phyloP scores from a whole-genome alignment of 768 basidiomycete genomes.

The Phylloporus sp. region DNA sequence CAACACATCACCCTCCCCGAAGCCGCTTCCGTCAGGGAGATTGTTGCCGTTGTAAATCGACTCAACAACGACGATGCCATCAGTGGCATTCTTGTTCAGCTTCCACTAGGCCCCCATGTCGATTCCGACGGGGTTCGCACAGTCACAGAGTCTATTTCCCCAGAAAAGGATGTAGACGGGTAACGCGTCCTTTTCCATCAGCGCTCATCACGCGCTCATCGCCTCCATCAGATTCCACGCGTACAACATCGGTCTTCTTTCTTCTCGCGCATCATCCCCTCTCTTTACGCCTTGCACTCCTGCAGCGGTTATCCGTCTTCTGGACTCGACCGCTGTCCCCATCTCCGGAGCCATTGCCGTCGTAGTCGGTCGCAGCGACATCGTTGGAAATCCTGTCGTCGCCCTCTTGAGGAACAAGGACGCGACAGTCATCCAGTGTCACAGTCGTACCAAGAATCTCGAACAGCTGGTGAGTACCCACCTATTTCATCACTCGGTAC shows the following conservation, averaged over 20 bases:
- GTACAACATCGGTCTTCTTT: constrained; percentile 94
- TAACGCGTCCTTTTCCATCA: constrained; percentile 32
- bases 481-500: constrained; percentile 4
- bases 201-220: constrained; percentile 3
- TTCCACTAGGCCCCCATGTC: constrained; percentile 85
- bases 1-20: constrained; percentile 73
- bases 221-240: constrained; percentile 76
- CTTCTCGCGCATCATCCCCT: constrained; percentile 83
- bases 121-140: constrained; percentile 75
- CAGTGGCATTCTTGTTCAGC: constrained; percentile 91
- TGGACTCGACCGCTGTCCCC: constrained; percentile 79
- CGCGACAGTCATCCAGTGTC: constrained; percentile 97
- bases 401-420: constrained; percentile 85
- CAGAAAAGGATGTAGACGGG: constrained; percentile 97
- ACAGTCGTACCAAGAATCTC: constrained; percentile 83
- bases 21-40: constrained; percentile 63
- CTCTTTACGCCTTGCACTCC: constrained; percentile 96
- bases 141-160: constrained; percentile 92
- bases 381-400: constrained; percentile 93
- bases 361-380: constrained; percentile 94
- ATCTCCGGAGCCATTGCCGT: constrained; percentile 80
- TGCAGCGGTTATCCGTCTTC: constrained; percentile 82
- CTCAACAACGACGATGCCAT: constrained; percentile 80
- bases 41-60: constrained; percentile 70
- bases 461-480: constrained; percentile 63